Base-by-base conservation (phyloP, 345 rosid genomes). In the Dimocarpus longan region DNA sequence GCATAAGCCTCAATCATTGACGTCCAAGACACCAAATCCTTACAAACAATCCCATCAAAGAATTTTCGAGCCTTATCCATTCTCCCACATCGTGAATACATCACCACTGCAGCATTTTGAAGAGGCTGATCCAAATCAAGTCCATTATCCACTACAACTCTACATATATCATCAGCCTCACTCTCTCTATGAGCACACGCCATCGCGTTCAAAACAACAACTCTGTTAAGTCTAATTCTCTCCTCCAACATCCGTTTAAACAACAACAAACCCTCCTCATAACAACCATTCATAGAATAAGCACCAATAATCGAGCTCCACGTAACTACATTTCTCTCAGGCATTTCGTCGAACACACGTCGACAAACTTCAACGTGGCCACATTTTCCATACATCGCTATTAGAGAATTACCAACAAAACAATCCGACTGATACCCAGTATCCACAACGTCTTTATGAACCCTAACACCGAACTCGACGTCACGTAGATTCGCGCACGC, bases 371-470 rank as follows among this genome's bases (percentile, higher is more conserved):
- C 59, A 37, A 69, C 70, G 3, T 43, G 71, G 52, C 75, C 79
- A 0, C 86, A 85, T 69, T 81, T 86, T 1, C 80, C 89, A 22
- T 87, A 87, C 90, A 87, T 84, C 1, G 85, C 28, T 22, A 87
- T 79, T 4, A 89, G 82, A 24, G 92, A 86, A 76, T 84, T 87
- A 22, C 83, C 71, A 77, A 82, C 71, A 57, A 83, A 80, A 13
- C 80, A 66, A 74, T 81, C 77, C 18, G 78, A 75, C 52, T 72
- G 69, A 70, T 68, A 84, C 43, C 92, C 89, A 46, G 66, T 70
- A 1, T 65, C 21, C 18, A 87, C 10, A 26, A 54, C 81, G 52
- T 85, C 75, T 10, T 59, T 59, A 77, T 82, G 91, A 75, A 82
- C 67, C 80, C 74, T 77, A 73, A 71, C 16, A 42, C 84, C 91